Evolutionary conservation across 441 rosid species (phyloP).

Genomic region (Manihot esculenta): DNA sequence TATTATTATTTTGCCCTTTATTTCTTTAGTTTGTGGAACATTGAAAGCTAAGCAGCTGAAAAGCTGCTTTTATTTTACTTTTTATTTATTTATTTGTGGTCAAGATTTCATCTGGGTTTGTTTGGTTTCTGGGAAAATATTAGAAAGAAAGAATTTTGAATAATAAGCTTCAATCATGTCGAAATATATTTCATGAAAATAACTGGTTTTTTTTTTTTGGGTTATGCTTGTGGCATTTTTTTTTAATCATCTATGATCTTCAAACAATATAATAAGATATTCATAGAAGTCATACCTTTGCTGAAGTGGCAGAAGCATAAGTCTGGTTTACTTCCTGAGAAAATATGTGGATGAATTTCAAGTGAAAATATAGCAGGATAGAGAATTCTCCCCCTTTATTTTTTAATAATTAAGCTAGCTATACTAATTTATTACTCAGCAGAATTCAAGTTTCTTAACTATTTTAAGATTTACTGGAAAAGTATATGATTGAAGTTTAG

Average conservation of each 20-base stretch:
- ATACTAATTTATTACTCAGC: too few species aligned
- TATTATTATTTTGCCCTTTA: too few species aligned
- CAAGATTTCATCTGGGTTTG: conserved; percentile 17
- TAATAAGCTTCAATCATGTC: not conserved
- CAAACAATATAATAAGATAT: not conserved
- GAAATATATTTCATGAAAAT: not conserved
- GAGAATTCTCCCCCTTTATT: not conserved
- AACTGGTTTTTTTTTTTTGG: not conserved
- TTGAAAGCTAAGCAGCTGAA: conserved; percentile 1
- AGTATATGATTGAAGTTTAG: not conserved
- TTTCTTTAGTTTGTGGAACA: not conserved
- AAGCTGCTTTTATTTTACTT: not conserved
- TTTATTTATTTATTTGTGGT: not conserved
- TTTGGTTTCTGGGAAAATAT: conserved; percentile 28
- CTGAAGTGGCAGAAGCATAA: not conserved
- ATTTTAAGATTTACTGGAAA: not conserved
- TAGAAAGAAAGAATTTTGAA: conserved; percentile 1
- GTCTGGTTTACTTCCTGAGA: not conserved
- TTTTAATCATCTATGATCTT: not conserved
- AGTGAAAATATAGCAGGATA: not conserved
- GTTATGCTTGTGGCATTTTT: not conserved
- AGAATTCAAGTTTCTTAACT: not conserved
- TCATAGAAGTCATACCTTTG: not conserved
- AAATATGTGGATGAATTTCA: not conserved
- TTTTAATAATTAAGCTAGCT: not conserved